Evolutionary conservation across 2,329 filamentous ascomycete genomes (phyloP).

Genomic region (Colletotrichum sp.): DNA sequence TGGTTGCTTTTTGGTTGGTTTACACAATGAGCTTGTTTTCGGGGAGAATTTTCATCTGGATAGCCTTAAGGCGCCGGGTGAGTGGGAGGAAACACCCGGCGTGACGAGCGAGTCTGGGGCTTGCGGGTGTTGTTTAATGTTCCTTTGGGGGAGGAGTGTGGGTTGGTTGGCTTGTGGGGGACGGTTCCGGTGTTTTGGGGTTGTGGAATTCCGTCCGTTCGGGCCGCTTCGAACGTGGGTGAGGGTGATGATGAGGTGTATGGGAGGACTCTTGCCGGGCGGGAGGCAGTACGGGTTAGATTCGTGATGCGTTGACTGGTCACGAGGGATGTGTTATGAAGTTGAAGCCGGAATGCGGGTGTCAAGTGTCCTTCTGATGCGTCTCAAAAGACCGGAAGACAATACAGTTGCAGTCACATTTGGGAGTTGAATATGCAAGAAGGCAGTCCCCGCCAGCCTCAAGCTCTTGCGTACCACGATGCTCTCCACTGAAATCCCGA

Average conservation of each 20-base stretch:
- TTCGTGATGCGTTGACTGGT: neutral
- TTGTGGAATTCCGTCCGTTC: neutral
- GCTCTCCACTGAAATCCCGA: accelerated
- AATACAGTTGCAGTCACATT: neutral
- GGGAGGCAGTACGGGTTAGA: neutral
- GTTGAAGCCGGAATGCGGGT: neutral
- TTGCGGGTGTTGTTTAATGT: neutral
- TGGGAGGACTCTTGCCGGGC: neutral
- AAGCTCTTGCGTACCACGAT: neutral
- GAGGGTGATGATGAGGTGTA: neutral
- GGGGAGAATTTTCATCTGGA: neutral
- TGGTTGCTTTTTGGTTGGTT: neutral
- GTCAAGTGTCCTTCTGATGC: neutral
- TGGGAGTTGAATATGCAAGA: neutral
- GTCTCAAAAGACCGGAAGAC: neutral
- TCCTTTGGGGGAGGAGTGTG: neutral
- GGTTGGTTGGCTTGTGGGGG: neutral
- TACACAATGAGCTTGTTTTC: neutral
- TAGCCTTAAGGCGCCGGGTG: neutral
- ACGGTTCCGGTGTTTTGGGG: neutral
- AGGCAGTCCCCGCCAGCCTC: neutral
- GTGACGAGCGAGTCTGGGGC: neutral
- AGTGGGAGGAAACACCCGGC: neutral
- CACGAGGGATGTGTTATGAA: neutral
- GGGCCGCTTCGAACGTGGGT: neutral